Evolutionary conservation across 257 asterid genomes (phyloP), one percentile per base, ranked within the genome.

Genomic region (Nicotiana tabacum): DNA sequence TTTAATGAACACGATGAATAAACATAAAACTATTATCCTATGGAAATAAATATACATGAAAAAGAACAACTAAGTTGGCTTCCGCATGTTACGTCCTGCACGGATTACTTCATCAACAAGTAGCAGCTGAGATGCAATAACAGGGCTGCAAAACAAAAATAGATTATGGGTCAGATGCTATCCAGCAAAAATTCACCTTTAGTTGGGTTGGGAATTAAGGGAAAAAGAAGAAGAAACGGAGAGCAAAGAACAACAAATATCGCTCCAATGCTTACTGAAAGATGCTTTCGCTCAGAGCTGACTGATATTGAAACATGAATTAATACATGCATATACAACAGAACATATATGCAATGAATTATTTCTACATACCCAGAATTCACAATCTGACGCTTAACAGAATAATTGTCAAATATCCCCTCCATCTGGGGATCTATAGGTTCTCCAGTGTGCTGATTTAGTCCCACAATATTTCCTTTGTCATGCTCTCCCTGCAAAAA

Each of bases 391-490:
- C 98, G 97, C 90, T 94, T 96, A 67, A 96, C 99, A n/a, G 96
- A 92, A 84, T 96, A 96, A 82, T 96, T 96, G 87, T 96, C 99
- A 74, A 92, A 96, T 78, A 96, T 96, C 37, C 99, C 99, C 93
- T 96, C 99, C 98, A 96, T 92, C 66, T 91, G 95, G 80, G 98
- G 99, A 89, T 96, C 98, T 82, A 94, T 89, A 39, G 99, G 99
- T 84, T 94, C 97, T 37, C 99, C 99, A 39, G 98, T 91, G 82
- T 94, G 97, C 85, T 91, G 95, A 83, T 90, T 94, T 68, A 96
- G 95, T 61, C 98, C 99, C 53, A 96, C 99, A 61, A 92, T 88
- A 70, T 94, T 94, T 39, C 99, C 99, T 66, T 91, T 90, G 88
- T 96, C 98, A 77, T 94, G 97, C 84, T 94, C 99, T 58, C 98